phyloP scores from a whole-genome alignment of 2,329 filamentous ascomycete species.

The Talaromyces sp. region DNA sequence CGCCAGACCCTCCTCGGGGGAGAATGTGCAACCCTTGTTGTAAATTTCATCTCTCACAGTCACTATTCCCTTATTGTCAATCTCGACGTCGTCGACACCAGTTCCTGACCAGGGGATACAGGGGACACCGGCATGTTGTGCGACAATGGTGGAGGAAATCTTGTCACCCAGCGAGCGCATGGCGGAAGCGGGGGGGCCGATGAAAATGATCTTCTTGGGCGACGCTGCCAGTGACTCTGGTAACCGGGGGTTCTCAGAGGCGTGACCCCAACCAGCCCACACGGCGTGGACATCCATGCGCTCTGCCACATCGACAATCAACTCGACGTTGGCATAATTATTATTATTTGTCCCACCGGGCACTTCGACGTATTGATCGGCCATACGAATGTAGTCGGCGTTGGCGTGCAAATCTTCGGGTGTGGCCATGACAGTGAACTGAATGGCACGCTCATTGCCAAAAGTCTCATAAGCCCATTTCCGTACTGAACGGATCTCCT shows the following conservation, averaged over 20 bases:
- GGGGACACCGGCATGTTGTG: slow-evolving; percentile 92
- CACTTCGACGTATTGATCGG: slow-evolving; percentile 98
- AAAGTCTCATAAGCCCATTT: slow-evolving; percentile 99
- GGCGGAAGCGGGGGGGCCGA: slow-evolving; percentile 93
- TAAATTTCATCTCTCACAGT: slow-evolving; percentile 87
- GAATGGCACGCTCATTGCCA: slow-evolving; percentile 95
- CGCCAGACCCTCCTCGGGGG: slow-evolving; percentile 84
- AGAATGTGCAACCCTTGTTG: slow-evolving; percentile 85
- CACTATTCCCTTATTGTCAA: slow-evolving; percentile 84
- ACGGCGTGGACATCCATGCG: slow-evolving; percentile 98
- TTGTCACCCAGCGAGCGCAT: slow-evolving; percentile 99
- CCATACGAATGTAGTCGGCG: slow-evolving; percentile 99
- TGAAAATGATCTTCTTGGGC: slow-evolving; percentile 98
- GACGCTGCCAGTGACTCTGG: slow-evolving; percentile 95
- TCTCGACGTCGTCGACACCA: slow-evolving; percentile 77
- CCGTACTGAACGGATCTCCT: slow-evolving; percentile 97
- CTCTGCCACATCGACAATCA: slow-evolving; percentile 98
- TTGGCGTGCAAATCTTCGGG: slow-evolving; percentile 97
- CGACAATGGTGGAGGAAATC: slow-evolving; percentile 98
- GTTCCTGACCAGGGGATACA: slow-evolving; percentile 99
- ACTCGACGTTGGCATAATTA: slow-evolving; percentile 99
- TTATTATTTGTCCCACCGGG: slow-evolving; percentile 99
- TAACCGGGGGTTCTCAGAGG: slow-evolving; percentile 96
- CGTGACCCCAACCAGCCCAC: slow-evolving; percentile 99
- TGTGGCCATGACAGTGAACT: slow-evolving; percentile 99